These are phyloP conservation scores for Tulasnella sp. DNA, from an alignment of 768 basidiomycete genomes.

Conservation along the genomic window DNA sequence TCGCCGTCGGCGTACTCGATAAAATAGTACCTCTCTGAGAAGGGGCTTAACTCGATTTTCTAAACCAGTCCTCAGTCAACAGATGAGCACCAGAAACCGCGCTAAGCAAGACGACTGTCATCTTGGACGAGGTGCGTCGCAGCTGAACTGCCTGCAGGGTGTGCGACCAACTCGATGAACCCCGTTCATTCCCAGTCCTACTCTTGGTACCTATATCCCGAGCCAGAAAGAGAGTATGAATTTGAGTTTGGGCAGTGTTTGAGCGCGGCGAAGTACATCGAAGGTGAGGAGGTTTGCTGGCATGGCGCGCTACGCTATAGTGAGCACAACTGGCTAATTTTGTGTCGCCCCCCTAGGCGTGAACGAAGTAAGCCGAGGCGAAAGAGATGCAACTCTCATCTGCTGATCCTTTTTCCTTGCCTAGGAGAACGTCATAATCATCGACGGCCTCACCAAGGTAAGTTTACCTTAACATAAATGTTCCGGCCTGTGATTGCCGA, in stretches of 20 bases:
- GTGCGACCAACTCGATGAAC: neutral
- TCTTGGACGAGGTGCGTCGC: conserved; percentile 67
- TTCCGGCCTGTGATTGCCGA: neutral
- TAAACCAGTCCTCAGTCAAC: too few relatives aligned
- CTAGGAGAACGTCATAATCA: conserved; percentile 74
- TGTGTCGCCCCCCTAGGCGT: conserved; percentile 50
- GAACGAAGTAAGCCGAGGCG: conserved; percentile 47
- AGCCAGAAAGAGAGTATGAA: conserved; percentile 50
- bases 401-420: neutral
- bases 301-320: neutral
- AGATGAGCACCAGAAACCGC: too few relatives aligned
- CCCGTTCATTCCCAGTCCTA: conserved; percentile 60
- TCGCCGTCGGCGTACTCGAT: too few relatives aligned
- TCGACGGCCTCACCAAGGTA: conserved; percentile 91
- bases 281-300: conserved; percentile 38
- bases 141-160: neutral
- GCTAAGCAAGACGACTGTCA: conserved; percentile 74
- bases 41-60: too few relatives aligned
- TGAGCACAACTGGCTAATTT: neutral
- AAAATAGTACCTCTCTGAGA: too few relatives aligned
- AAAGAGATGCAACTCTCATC: neutral
- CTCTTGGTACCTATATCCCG: conserved; percentile 89
- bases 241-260: conserved; percentile 68
- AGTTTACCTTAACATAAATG: neutral
- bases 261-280: conserved; percentile 76